A percentile compares a stretch with the other conserved stretches of the same genome.
Evolutionary conservation across 1,284 basidiomycete species (phyloP).

Genomic region (Cutaneotrichosporon sp.): DNA sequence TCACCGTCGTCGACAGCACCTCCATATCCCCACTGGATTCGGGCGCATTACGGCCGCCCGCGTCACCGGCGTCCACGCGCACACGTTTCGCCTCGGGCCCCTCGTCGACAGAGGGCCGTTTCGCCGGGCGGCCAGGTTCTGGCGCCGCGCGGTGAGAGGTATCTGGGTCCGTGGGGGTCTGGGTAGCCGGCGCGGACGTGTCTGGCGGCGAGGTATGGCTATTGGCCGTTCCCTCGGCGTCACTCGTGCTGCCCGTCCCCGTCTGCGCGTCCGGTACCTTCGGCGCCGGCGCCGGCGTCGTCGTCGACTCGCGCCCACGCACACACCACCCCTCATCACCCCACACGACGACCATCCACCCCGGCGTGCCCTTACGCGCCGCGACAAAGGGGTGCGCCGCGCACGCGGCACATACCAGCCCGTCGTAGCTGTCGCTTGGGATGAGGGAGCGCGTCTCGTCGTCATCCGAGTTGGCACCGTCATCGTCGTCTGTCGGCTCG

Average conservation of each 20-base stretch:
- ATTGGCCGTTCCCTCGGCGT: no score
- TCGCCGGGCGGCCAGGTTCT: no score
- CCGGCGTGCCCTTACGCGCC: slow-evolving; percentile 30
- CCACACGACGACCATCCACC: slow-evolving; percentile 45
- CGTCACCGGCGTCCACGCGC: background rate
- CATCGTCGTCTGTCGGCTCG: background rate
- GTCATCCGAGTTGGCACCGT: slow-evolving; percentile 23
- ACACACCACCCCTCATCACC: slow-evolving; percentile 20
- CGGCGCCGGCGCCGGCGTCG: no score
- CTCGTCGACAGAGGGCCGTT: slow-evolving; percentile 8
- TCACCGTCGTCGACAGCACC: no score
- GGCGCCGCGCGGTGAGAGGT: no score
- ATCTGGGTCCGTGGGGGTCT: no score
- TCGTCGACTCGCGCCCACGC: slow-evolving; percentile 10
- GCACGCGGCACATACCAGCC: slow-evolving; percentile 41
- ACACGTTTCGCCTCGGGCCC: slow-evolving; percentile 6
- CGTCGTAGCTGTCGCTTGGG: slow-evolving; percentile 40
- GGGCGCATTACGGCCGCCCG: slow-evolving; percentile 1
- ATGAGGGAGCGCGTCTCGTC: slow-evolving; percentile 40
- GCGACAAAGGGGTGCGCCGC: slow-evolving; percentile 12
- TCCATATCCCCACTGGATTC: no score
- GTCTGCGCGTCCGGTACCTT: background rate
- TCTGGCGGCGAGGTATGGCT: no score
- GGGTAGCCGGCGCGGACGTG: no score
- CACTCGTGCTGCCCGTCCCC: no score